Conservation (phyloP, 1,284 basidiomycete genomes). For the Rhodotorula glutinis region DNA sequence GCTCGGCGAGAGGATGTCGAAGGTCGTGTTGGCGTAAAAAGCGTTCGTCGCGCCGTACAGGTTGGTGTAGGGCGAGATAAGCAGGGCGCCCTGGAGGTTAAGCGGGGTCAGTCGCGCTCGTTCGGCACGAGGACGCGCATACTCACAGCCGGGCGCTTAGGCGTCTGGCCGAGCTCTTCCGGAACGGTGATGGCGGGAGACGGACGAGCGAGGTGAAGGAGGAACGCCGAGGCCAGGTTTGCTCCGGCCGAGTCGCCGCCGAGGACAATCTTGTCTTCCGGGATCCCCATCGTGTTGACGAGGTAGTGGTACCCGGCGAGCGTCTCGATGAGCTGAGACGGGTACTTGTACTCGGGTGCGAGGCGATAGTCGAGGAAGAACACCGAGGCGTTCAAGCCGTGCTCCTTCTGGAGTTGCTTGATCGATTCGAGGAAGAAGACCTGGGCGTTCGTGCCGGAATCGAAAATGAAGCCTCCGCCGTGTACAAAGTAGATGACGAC, state of each 20-base stretch:
- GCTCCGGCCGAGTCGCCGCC: slow-evolving; percentile 67
- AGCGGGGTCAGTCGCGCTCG: no score
- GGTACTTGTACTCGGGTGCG: slow-evolving; percentile 45
- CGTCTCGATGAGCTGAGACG: slow-evolving; percentile 62
- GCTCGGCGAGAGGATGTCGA: slow-evolving; percentile 19
- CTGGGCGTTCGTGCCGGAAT: slow-evolving; percentile 14
- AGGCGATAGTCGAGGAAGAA: slow-evolving; percentile 31
- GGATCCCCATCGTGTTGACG: slow-evolving; percentile 53
- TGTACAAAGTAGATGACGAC: slow-evolving; percentile 30
- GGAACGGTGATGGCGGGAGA: slow-evolving; percentile 19
- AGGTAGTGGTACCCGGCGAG: slow-evolving; percentile 64
- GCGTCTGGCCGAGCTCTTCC: slow-evolving; percentile 11
- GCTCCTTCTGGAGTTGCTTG: slow-evolving; percentile 4
- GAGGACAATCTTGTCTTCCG: slow-evolving; percentile 60
- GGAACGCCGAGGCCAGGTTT: slow-evolving; percentile 54
- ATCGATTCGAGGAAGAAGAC: slow-evolving; percentile 10
- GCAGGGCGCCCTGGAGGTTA: slow-evolving; percentile 21
- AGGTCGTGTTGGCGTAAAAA: slow-evolving; percentile 5
- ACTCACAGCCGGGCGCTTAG: slow-evolving; percentile 19
- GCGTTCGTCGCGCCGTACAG: slow-evolving; percentile 14
- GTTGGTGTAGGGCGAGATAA: slow-evolving; percentile 32
- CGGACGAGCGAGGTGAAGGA: slow-evolving; percentile 33
- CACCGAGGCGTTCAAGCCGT: slow-evolving; percentile 8
- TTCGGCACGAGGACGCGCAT: no score
- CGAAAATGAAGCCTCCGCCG: slow-evolving; percentile 27